These are phyloP conservation scores for Butyriboletus loyo DNA, from an alignment of 768 basidiomycete species.

Conservation along the genomic window DNA sequence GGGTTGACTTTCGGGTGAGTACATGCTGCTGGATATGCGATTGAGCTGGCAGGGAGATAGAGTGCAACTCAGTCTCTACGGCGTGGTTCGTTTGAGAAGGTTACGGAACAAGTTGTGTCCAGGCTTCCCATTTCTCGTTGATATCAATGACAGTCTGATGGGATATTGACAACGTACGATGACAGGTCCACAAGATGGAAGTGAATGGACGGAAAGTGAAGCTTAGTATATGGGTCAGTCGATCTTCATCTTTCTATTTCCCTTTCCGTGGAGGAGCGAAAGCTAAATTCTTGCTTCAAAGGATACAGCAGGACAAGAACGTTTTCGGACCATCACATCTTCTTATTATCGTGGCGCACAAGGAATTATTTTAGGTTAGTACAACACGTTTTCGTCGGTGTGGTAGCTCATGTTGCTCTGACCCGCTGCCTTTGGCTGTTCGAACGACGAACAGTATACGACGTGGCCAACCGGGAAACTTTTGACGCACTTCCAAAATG, in stretches of 20 bases:
- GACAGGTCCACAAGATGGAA: slow-evolving; percentile 85
- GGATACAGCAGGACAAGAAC: slow-evolving; percentile 97
- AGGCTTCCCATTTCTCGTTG: neutral
- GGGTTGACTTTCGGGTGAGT: slow-evolving; percentile 81
- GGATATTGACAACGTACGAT: neutral
- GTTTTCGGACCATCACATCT: slow-evolving; percentile 92
- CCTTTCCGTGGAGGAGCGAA: neutral
- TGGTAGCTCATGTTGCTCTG: neutral
- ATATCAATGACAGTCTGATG: neutral
- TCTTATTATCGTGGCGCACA: slow-evolving; percentile 93
- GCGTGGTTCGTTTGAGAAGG: neutral
- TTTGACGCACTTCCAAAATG: slow-evolving; percentile 94
- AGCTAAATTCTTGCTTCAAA: slow-evolving; percentile 23
- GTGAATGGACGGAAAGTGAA: slow-evolving; percentile 83
- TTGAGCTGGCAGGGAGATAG: neutral
- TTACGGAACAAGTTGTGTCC: neutral
- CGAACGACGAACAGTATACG: slow-evolving; percentile 65
- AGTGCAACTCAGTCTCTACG: neutral
- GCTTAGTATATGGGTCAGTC: slow-evolving; percentile 93
- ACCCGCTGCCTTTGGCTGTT: neutral
- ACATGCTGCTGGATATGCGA: neutral
- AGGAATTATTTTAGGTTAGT: slow-evolving; percentile 69
- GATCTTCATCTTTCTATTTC: neutral
- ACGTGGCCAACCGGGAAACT: slow-evolving; percentile 87
- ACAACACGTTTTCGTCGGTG: neutral